Evolutionary conservation across 345 rosid species (phyloP).

Genomic region (Turritis glabra): DNA sequence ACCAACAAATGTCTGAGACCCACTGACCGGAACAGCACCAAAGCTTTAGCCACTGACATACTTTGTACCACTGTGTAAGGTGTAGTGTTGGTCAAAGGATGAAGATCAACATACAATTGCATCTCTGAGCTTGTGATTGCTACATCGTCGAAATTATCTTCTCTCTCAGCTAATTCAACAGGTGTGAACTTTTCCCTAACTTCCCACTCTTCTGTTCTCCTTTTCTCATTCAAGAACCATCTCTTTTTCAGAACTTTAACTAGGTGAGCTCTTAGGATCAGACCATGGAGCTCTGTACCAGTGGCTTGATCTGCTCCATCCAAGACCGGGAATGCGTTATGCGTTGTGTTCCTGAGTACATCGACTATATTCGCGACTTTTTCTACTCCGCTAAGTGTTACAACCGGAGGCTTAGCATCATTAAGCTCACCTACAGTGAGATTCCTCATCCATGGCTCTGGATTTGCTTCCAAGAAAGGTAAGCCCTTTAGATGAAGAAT

Average conservation of each 20-base stretch:
- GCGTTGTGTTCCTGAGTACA: conserved; percentile 69
- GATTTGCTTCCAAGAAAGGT: conserved; percentile 89
- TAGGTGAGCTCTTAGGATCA: conserved; percentile 81
- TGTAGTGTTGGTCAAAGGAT: conserved; percentile 80
- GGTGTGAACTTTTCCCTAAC: conserved; percentile 68
- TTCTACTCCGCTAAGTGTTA: conserved; percentile 68
- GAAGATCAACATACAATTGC: conserved; percentile 87
- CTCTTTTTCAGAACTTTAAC: conserved; percentile 69
- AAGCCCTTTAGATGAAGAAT: conserved; percentile 81
- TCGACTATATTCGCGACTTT: conserved; percentile 72
- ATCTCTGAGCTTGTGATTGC: conserved; percentile 65
- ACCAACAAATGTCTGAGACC: conserved; percentile 80
- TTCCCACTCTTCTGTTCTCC: conserved; percentile 84
- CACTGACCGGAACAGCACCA: conserved; percentile 76
- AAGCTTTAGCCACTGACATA: conserved; percentile 87
- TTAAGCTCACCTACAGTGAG: conserved; percentile 81
- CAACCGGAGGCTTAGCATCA: conserved; percentile 69
- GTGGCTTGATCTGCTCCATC: conserved; percentile 44
- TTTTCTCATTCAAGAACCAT: conserved; percentile 75
- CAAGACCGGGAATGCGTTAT: conserved; percentile 72
- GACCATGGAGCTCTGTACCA: conserved; percentile 61
- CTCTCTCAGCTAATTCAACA: conserved; percentile 80
- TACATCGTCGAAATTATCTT: conserved; percentile 63
- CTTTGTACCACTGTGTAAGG: conserved; percentile 86
- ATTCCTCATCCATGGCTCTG: conserved; percentile 99